A percentile compares a stretch with the other conserved stretches of the same genome.
Conservation (phyloP, 345 rosid species). For the Microthlaspi erraticum region DNA sequence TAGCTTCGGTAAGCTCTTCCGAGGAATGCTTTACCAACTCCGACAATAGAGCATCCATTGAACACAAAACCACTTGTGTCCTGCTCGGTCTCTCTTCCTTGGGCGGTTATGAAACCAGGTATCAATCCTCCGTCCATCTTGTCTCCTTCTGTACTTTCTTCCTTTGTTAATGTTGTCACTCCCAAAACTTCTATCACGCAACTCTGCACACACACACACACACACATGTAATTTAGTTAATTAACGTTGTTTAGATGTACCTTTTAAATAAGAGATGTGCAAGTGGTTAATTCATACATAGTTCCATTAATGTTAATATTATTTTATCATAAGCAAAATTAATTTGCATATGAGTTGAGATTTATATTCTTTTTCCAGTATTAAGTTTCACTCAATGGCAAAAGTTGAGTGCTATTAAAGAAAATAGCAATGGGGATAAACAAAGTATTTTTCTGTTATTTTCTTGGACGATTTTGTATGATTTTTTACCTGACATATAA, state of each 20-base stretch:
- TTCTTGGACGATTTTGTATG: not conserved
- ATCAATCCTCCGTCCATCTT: not conserved
- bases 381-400: not conserved
- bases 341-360: not conserved
- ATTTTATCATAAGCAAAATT: no score
- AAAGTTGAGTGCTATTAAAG: not conserved
- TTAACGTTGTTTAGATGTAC: not conserved
- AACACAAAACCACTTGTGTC: conserved; percentile 47
- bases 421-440: not conserved
- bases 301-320: no score
- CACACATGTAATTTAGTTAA: not conserved
- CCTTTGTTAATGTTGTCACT: not conserved
- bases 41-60: conserved; percentile 19
- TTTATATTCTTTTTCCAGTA: not conserved
- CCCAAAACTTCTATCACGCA: conserved; percentile 8
- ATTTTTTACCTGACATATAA: no score
- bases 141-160: not conserved
- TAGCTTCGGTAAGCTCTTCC: conserved; percentile 48
- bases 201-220: not conserved
- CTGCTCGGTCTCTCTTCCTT: conserved; percentile 13
- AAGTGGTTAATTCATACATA: not conserved
- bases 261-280: no score
- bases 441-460: not conserved
- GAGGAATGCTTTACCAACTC: conserved; percentile 37
- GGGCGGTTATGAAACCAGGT: conserved; percentile 51